Evolutionary conservation across 495 filamentous ascomycete genomes (phyloP).

Genomic region (Astrothelium subdiscretum): DNA sequence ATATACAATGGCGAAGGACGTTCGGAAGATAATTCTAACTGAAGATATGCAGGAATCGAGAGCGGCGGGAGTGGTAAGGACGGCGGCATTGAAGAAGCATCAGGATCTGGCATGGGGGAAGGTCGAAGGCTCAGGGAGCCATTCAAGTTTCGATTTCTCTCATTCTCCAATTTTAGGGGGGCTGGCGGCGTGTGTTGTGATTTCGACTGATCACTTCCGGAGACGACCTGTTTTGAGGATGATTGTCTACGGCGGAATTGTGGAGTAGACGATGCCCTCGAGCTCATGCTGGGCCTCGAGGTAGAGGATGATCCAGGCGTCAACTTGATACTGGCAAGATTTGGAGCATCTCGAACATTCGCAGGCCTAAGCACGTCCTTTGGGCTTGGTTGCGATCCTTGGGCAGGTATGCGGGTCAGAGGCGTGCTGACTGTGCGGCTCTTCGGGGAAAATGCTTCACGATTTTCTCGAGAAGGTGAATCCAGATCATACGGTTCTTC

Average conservation of each 20-base stretch:
- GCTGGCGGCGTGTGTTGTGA: slow-evolving; percentile 7
- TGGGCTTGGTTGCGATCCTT: not conserved
- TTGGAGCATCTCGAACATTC: not conserved
- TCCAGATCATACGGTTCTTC: not conserved
- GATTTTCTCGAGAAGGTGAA: not conserved
- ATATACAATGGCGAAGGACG: slow-evolving; percentile 82
- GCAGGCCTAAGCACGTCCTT: not conserved
- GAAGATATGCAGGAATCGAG: slow-evolving; percentile 77
- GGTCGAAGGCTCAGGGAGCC: slow-evolving; percentile 7
- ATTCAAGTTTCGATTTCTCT: not conserved
- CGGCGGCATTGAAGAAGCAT: slow-evolving; percentile 56
- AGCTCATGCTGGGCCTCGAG: slow-evolving; percentile 18
- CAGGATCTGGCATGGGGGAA: slow-evolving; percentile 7
- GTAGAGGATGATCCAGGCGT: slow-evolving; percentile 12
- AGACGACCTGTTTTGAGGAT: slow-evolving; percentile 12
- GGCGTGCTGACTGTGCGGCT: not conserved
- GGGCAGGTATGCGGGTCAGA: not conserved
- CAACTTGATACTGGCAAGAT: slow-evolving; percentile 11
- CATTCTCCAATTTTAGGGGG: slow-evolving; percentile 11
- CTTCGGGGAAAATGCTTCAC: not conserved
- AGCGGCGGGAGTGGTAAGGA: slow-evolving; percentile 69
- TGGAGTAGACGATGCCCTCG: slow-evolving; percentile 30
- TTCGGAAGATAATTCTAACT: slow-evolving; percentile 74
- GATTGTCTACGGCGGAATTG: slow-evolving; percentile 28
- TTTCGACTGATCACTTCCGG: slow-evolving; percentile 8